These are phyloP conservation scores for Kuraishia ogatae DNA, from an alignment of 805 yeast species.

Conservation along the genomic window DNA sequence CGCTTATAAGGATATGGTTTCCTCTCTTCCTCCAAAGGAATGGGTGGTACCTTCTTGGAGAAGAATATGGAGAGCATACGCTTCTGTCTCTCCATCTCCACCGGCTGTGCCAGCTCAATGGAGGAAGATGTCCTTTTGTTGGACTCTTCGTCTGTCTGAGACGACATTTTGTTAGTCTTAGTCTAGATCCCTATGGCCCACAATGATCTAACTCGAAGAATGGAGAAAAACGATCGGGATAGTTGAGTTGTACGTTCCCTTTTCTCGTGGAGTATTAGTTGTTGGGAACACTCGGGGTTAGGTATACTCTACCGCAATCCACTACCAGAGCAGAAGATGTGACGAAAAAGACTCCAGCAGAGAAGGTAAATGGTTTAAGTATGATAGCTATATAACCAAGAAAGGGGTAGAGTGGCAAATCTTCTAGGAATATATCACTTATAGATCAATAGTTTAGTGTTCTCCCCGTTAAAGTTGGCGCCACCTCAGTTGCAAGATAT, in stretches of 20 bases:
- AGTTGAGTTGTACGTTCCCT: background rate
- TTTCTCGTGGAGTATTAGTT: background rate
- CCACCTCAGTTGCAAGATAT: background rate
- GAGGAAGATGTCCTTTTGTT: slow-evolving; percentile 10
- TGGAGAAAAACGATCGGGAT: too few relatives aligned
- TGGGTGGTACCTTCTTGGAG: slow-evolving; percentile 35
- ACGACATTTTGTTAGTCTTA: background rate
- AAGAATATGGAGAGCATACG: slow-evolving; percentile 6
- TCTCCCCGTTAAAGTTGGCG: background rate
- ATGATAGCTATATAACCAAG: background rate
- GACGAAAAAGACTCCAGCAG: background rate
- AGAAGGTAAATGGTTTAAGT: background rate
- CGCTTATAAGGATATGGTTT: slow-evolving; percentile 34
- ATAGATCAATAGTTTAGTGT: too few relatives aligned
- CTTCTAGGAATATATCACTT: too few relatives aligned
- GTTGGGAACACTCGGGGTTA: background rate
- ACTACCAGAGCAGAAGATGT: background rate
- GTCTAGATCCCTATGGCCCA: background rate
- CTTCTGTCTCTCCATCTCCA: slow-evolving; percentile 25
- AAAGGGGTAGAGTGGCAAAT: background rate
- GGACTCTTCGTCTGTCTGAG: background rate
- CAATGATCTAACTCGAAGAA: too few relatives aligned
- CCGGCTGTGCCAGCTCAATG: slow-evolving; percentile 39
- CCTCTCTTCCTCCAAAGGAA: slow-evolving; percentile 45
- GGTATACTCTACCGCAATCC: background rate